phyloP scores from a whole-genome alignment of 768 basidiomycete genomes.

The Kwoniella pini region DNA sequence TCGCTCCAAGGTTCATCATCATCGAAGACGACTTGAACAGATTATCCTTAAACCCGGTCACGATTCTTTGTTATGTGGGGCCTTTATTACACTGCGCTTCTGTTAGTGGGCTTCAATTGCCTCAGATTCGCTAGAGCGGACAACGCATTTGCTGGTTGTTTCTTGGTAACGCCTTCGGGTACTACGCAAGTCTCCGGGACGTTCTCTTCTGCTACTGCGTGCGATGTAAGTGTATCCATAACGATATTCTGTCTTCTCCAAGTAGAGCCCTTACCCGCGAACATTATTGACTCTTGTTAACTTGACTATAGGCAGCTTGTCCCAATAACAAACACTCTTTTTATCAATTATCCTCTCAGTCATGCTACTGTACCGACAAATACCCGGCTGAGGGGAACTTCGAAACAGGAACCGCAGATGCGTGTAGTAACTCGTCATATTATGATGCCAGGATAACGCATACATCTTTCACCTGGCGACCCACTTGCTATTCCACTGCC shows the following conservation, averaged over 20 bases:
- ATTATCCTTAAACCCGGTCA: too few relatives aligned
- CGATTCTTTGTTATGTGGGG: too few relatives aligned
- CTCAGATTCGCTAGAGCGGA: background rate
- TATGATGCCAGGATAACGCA: conserved; percentile 10
- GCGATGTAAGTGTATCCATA: conserved; percentile 7
- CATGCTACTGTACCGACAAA: conserved; percentile 12
- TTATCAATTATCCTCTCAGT: conserved; percentile 3
- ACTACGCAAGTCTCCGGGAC: conserved; percentile 1
- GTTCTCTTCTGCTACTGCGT: background rate
- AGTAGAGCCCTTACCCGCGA: too few relatives aligned
- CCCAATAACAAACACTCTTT: conserved; percentile 9
- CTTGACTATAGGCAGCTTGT: background rate
- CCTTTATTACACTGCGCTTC: too few relatives aligned
- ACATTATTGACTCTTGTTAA: background rate
- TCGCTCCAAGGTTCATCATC: too few relatives aligned
- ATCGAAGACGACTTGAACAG: too few relatives aligned
- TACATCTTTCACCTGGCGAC: conserved; percentile 4
- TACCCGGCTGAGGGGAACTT: conserved; percentile 1
- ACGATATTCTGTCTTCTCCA: too few relatives aligned
- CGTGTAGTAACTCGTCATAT: background rate
- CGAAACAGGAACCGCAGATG: background rate
- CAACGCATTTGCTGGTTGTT: conserved; percentile 12
- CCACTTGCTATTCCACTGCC: background rate
- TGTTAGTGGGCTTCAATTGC: background rate
- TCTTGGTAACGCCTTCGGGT: conserved; percentile 1